Conservation (phyloP, 495 filamentous ascomycete genomes). For the Chaetomium fimeti region DNA sequence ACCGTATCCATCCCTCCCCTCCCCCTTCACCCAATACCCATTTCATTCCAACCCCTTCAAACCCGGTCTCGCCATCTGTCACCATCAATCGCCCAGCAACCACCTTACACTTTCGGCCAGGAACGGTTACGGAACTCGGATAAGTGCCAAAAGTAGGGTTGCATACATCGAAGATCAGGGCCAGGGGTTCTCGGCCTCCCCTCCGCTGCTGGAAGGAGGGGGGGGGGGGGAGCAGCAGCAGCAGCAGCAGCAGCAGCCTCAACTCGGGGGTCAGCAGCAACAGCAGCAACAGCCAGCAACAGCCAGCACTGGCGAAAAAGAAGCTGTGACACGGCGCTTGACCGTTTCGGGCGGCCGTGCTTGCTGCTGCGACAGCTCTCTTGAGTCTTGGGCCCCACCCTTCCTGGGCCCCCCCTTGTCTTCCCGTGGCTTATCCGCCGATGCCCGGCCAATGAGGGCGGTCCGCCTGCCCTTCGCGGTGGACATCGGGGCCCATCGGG, state of each 20-base stretch:
- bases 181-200: neutral
- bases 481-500: neutral
- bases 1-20: too few relatives aligned
- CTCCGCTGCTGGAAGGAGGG: neutral
- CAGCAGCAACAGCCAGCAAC: neutral
- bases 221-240: neutral
- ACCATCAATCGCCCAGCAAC: neutral
- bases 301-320: neutral
- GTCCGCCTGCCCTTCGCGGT: neutral
- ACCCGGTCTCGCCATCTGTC: neutral
- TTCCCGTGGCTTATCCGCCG: conserved; percentile 8
- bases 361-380: too few relatives aligned
- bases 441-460: neutral
- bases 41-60: neutral
- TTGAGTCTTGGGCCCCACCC: too few relatives aligned
- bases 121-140: neutral
- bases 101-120: neutral
- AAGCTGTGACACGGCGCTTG: neutral
- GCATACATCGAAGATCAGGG: conserved; percentile 8
- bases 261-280: too few relatives aligned
- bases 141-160: conserved; percentile 2
- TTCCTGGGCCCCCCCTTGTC: too few relatives aligned
- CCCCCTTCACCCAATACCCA: too few relatives aligned
- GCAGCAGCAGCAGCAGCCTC: too few relatives aligned
- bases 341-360: too few relatives aligned